phyloP scores from a whole-genome alignment of 2,329 filamentous ascomycete species.

The Trichoderma pleuroti region DNA sequence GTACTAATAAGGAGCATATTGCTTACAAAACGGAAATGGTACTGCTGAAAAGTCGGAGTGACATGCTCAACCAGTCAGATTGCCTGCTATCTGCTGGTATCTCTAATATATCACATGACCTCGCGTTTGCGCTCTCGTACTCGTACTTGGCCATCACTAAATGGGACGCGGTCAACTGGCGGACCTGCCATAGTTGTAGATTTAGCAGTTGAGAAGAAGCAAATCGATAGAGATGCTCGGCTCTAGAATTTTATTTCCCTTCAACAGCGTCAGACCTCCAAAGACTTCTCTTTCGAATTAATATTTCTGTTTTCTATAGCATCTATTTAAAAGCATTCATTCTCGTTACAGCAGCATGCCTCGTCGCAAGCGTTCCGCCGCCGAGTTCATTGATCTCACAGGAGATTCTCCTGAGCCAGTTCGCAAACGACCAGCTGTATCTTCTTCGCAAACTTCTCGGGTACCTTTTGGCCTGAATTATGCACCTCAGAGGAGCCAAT shows the following conservation, averaged over 20 bases:
- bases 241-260: neutral
- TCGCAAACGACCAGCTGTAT: conserved; percentile 29
- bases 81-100: neutral
- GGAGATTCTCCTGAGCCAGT: conserved; percentile 31
- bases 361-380: conserved; percentile 35
- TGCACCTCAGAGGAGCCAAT: conserved; percentile 18
- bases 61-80: neutral
- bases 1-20: neutral
- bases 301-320: no score
- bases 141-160: neutral
- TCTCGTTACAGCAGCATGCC: conserved; percentile 15
- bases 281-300: neutral
- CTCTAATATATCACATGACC: conserved; percentile 1
- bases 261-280: neutral
- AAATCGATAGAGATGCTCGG: neutral
- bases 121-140: neutral
- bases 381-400: conserved; percentile 41
- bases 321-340: neutral
- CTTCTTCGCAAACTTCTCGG: conserved; percentile 15
- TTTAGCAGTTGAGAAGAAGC: neutral
- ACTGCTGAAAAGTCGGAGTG: neutral
- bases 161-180: neutral
- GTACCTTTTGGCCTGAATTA: conserved; percentile 12
- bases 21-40: neutral
- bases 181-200: neutral